Percentiles rank a stretch among this genome's conserved stretches.
phyloP scores from a whole-genome alignment of 805 yeast genomes.

The Phaffomyces opuntiae region DNA sequence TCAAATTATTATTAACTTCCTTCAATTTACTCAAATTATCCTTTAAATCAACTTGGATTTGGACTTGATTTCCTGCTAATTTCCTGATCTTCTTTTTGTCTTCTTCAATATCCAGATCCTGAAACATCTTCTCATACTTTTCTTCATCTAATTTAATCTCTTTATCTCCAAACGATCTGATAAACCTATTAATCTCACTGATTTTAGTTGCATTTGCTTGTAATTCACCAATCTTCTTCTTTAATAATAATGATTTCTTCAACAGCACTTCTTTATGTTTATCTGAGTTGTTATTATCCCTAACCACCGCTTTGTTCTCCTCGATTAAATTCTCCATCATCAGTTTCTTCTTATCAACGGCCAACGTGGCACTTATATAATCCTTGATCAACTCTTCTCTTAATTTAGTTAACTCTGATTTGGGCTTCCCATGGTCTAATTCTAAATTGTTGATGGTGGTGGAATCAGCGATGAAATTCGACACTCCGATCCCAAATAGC shows the following conservation, averaged over 20 bases:
- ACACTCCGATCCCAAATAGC: slow-evolving; percentile 1
- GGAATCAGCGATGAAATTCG: background rate
- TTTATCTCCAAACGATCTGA: background rate
- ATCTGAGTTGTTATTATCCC: slow-evolving; percentile 4
- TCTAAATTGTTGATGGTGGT: slow-evolving; percentile 1
- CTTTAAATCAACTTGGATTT: background rate
- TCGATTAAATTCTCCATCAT: slow-evolving; percentile 3
- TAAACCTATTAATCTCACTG: slow-evolving; percentile 2
- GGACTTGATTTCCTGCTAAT: background rate
- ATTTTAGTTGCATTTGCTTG: slow-evolving; percentile 6
- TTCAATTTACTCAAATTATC: slow-evolving; percentile 1
- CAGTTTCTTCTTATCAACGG: slow-evolving; percentile 5
- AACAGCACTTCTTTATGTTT: slow-evolving; percentile 2
- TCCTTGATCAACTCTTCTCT: slow-evolving; percentile 3
- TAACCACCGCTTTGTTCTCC: background rate
- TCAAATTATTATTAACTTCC: background rate
- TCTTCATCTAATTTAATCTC: background rate
- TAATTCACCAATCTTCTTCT: slow-evolving; percentile 3
- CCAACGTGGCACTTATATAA: slow-evolving; percentile 2
- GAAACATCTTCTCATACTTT: slow-evolving; percentile 2
- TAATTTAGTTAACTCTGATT: background rate
- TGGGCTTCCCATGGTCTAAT: slow-evolving; percentile 2
- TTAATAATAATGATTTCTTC: slow-evolving; percentile 6
- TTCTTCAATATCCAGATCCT: slow-evolving; percentile 1
- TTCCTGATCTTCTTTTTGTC: background rate